These are phyloP conservation scores for Cystobasidium ongulense DNA, from an alignment of 768 basidiomycete genomes.

Conservation along the genomic window DNA sequence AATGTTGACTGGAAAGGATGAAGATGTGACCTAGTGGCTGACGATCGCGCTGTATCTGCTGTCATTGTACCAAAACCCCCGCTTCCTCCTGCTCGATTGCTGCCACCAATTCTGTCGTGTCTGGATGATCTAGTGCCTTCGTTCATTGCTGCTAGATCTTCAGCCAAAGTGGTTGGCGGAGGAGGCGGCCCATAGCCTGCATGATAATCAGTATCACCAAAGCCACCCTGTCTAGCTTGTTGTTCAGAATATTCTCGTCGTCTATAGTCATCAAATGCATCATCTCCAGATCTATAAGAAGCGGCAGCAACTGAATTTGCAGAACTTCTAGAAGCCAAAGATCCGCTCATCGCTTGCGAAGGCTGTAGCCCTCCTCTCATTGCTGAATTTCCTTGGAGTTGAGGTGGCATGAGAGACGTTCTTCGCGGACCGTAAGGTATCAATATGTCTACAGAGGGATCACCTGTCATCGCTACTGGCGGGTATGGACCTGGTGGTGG, in stretches of 20 bases:
- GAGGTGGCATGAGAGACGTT: neutral
- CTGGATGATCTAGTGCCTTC: neutral
- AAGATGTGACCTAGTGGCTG: neutral
- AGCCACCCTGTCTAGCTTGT: too few relatives aligned
- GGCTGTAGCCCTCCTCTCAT: neutral
- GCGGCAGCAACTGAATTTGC: neutral
- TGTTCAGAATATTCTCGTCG: too few relatives aligned
- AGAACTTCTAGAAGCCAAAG: neutral
- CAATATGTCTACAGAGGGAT: neutral
- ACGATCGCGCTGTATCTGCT: neutral
- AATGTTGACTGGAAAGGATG: neutral
- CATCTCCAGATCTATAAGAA: neutral
- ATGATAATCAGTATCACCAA: too few relatives aligned
- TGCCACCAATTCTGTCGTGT: neutral
- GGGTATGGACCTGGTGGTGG: neutral
- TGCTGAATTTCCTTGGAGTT: neutral
- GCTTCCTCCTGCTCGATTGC: neutral
- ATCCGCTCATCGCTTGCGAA: neutral
- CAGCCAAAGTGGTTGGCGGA: neutral
- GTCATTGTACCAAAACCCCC: neutral
- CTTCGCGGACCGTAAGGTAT: neutral
- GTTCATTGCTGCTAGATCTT: neutral
- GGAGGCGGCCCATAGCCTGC: too few relatives aligned
- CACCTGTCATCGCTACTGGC: neutral
- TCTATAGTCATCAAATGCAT: neutral